These are phyloP conservation scores for Leccinum subfulvum DNA, from an alignment of 1,284 basidiomycete species.

Conservation along the genomic window DNA sequence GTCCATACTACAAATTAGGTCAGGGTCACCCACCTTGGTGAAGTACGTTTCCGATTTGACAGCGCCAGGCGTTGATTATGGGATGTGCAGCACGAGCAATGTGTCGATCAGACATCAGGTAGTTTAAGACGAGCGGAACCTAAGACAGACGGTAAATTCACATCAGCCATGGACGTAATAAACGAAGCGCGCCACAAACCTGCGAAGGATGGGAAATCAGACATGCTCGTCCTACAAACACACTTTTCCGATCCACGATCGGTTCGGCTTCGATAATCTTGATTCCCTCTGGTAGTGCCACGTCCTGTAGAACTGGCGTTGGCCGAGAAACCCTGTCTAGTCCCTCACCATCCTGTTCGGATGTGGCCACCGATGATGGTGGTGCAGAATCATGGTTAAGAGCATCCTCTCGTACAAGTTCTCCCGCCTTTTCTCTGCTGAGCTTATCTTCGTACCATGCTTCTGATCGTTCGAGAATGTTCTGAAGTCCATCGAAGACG, in stretches of 20 bases:
- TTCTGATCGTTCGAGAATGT: conserved; percentile 65
- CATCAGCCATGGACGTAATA: background rate
- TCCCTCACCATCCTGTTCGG: conserved; percentile 5
- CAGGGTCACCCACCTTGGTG: conserved; percentile 61
- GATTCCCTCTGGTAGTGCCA: conserved; percentile 57
- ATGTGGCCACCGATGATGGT: conserved; percentile 8
- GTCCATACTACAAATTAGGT: background rate
- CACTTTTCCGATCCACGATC: conserved; percentile 80
- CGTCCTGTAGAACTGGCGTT: conserved; percentile 10
- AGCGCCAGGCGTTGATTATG: conserved; percentile 86
- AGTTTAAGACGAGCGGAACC: conserved; percentile 72
- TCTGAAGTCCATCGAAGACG: conserved; percentile 86
- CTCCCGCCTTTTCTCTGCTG: conserved; percentile 53
- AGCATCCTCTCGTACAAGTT: conserved; percentile 58
- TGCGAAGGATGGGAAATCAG: conserved; percentile 74
- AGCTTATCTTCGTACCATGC: conserved; percentile 72
- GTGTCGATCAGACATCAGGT: conserved; percentile 71
- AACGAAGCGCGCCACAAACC: conserved; percentile 38
- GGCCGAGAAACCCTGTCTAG: background rate
- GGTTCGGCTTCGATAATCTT: conserved; percentile 69
- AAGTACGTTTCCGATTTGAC: conserved; percentile 61
- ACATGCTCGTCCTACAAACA: conserved; percentile 83
- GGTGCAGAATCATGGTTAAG: conserved; percentile 30
- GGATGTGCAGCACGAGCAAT: conserved; percentile 84
- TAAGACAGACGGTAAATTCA: conserved; percentile 26